Evolutionary conservation across 1,284 basidiomycete genomes (phyloP).

Genomic region (Heterobasidion parviporum): DNA sequence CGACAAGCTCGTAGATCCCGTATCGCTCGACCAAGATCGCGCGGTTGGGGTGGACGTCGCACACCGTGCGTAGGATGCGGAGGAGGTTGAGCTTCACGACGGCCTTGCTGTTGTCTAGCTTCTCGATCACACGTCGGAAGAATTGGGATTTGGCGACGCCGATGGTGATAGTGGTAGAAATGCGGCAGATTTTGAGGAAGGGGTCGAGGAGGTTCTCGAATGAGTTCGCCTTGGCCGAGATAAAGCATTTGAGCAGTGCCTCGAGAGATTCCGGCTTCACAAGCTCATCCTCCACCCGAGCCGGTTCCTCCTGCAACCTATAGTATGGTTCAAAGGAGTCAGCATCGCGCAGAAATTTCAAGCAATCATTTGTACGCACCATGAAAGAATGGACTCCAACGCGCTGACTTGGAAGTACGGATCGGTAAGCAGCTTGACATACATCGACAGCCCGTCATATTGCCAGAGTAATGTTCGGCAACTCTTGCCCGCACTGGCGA

Average conservation of each 20-base stretch:
- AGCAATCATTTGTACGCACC: conserved; percentile 40
- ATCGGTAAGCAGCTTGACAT: conserved; percentile 80
- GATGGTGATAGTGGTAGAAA: conserved; percentile 70
- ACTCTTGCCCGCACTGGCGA: conserved; percentile 89
- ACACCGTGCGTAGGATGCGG: conserved; percentile 77
- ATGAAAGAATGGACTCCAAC: conserved; percentile 84
- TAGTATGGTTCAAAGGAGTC: neutral
- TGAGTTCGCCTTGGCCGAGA: conserved; percentile 81
- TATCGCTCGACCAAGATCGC: conserved; percentile 73
- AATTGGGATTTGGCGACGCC: conserved; percentile 78
- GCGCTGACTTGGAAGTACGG: conserved; percentile 96
- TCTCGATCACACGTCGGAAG: conserved; percentile 81
- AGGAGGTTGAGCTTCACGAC: conserved; percentile 88
- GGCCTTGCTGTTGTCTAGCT: conserved; percentile 75
- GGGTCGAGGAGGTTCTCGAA: conserved; percentile 95
- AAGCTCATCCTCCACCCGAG: conserved; percentile 86
- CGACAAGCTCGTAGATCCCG: conserved; percentile 71
- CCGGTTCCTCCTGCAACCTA: conserved; percentile 92
- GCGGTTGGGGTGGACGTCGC: conserved; percentile 85
- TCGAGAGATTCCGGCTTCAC: conserved; percentile 65
- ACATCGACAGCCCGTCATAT: conserved; percentile 76
- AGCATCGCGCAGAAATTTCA: neutral
- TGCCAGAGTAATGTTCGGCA: conserved; percentile 86
- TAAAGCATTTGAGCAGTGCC: conserved; percentile 76
- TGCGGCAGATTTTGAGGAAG: conserved; percentile 81